Evolutionary conservation across 192 early-diverging fungal genomes (phyloP), one percentile per base, ranked within the genome.

Genomic region (Tieghemiomyces parasiticus): DNA sequence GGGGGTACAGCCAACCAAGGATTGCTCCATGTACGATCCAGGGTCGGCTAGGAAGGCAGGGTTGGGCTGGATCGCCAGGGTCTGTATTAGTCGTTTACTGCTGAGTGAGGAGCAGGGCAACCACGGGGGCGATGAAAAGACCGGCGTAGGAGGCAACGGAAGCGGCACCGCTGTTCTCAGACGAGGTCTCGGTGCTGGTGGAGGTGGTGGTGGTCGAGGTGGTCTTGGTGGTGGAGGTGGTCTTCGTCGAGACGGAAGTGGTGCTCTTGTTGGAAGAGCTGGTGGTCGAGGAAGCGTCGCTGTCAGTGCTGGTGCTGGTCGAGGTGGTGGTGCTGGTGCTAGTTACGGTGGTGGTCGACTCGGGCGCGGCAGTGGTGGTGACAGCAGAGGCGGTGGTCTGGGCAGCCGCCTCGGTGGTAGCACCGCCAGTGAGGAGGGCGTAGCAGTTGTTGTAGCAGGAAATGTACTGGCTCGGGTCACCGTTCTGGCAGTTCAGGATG

Each of bases 121-220:
- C 10, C 35, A 16, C 34, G 61, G 30, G n/a, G 61, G 38, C 32
- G 52, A 58, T 56, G 62, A 58, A 25, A 45, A 25, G 28, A 42
- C 3, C 14, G 61, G 22, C 34, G 8, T 22, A 34, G 61, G 10
- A 2, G 61, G 29, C 4, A 24, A 44, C 19, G 54, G 24, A 3
- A 10, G 30, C 24, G 14, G 24, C n/a, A 22, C 62, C 28, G 38
- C 24, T 48, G 28, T n/a, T 14, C 24, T 14, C 4, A 14, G 30
- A 2, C 58, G 48, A 22, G 49, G 26, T 24, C 46, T 52, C 47
- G 25, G 38, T 22, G 26, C 26, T 1, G 63, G 53, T 32, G 28
- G 56, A 31, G 38, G 38, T 42, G 16, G 8, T 16, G 38, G 38
- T 42, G 16, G 8, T 16, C 6, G 38, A 10, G 38, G 6, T 6